Evolutionary conservation across 768 basidiomycete genomes (phyloP), one percentile per base, ranked within the genome.

Genomic region (Russula emetica): DNA sequence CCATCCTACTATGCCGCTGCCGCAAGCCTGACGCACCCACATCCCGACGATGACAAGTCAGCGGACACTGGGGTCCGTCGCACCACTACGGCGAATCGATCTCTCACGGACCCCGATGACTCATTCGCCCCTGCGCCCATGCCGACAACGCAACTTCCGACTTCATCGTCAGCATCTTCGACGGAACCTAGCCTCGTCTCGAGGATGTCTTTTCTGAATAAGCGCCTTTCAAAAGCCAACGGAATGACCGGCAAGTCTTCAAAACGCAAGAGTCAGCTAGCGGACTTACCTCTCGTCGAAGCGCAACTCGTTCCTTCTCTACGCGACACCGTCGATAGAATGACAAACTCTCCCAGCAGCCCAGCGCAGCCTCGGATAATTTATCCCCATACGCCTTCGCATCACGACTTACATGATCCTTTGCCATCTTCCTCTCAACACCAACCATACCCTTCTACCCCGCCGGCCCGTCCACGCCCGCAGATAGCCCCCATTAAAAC

Each of bases 241-340:
- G 56, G 54, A 56, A 47, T 24, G 22, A 22, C 18, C 5, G 20
- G 51, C 56, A 28, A 69, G 69, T 60, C 34, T 20, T 44, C 58
- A 16, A 69, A 69, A 40, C 76, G 76, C 26, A 71, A 68, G 61
- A 83, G 80, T 66, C 76, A 81, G 58, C 73, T 83, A 20, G 77
- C 74, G 13, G 83, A 83, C 57, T 74, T 88, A 5, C 83, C 85
- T 7, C 76, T 84, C 30, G 71, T 88, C 34, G 88, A 91, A 66
- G 76, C 82, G 0, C 82, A 87, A 30, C 76, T 90, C 5, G 72
- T 90, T 42, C 88, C 88, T 10, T 85, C 87, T 20, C 76, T 91
- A 40, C 79, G 83, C 47, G 88, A 90, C 61, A 91, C 88, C 0
- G 80, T 91, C 42, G 82, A 86, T 68, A 81, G 83, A 52, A 91